A percentile compares a stretch with the other conserved stretches of the same genome.
These are phyloP conservation scores for Melastoma malabathricum DNA, from an alignment of 345 rosid genomes.

Conservation along the genomic window DNA sequence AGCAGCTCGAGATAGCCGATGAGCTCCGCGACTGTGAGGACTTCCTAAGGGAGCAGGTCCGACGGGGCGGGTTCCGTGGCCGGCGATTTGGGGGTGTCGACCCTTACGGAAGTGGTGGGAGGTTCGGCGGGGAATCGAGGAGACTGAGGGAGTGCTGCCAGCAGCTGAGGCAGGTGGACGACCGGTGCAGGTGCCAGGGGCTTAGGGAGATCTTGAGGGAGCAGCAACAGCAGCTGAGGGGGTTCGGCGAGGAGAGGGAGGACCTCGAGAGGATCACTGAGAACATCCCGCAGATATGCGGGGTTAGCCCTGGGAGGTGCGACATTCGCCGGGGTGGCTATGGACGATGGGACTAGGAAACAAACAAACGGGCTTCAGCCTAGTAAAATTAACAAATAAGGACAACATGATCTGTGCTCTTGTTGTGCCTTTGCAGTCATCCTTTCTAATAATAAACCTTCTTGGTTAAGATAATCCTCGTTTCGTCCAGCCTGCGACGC, in stretches of 20 bases:
- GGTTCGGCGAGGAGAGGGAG: conserved; percentile 1
- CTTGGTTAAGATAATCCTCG: too few relatives aligned
- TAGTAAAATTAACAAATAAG: too few relatives aligned
- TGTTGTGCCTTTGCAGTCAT: too few relatives aligned
- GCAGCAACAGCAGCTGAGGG: neutral
- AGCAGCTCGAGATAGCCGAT: conserved; percentile 14
- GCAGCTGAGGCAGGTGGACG: conserved; percentile 10
- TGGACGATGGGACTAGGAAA: too few relatives aligned
- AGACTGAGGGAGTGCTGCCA: conserved; percentile 8
- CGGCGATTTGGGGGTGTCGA: neutral
- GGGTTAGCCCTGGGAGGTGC: neutral
- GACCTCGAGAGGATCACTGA: neutral
- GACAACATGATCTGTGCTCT: too few relatives aligned
- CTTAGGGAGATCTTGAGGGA: conserved; percentile 5
- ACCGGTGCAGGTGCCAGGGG: conserved; percentile 6
- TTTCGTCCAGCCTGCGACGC: too few relatives aligned
- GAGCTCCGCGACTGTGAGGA: conserved; percentile 20
- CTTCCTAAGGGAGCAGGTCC: too few relatives aligned
- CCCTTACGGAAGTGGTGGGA: neutral
- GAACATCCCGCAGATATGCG: conserved; percentile 3
- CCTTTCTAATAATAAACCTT: too few relatives aligned
- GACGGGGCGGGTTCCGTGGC: neutral
- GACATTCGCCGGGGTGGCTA: neutral
- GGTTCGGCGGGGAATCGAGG: neutral
- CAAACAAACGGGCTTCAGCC: too few relatives aligned